Evolutionary conservation across 2,329 filamentous ascomycete species (phyloP).

Genomic region (Verticillium longisporum): DNA sequence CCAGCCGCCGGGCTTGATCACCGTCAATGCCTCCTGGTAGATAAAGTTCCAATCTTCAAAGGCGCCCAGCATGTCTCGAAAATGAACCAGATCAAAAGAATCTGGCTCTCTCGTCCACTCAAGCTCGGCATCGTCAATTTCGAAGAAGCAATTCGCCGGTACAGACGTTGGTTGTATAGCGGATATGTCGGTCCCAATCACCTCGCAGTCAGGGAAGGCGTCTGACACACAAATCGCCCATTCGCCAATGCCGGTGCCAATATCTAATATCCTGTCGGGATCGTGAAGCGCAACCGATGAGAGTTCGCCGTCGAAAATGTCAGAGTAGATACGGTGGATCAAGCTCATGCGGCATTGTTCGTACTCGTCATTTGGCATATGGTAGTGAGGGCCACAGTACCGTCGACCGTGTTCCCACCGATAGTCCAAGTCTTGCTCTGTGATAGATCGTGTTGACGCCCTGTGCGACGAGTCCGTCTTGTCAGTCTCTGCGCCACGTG

Average conservation of each 20-base stretch:
- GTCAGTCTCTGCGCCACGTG: constrained; percentile 7
- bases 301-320: constrained; percentile 37
- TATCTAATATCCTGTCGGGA: constrained; percentile 41
- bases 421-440: constrained; percentile 45
- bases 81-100: constrained; percentile 49
- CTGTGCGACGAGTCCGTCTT: constrained; percentile 15
- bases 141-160: constrained; percentile 53
- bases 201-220: constrained; percentile 44
- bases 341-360: constrained; percentile 58
- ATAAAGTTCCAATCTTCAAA: constrained; percentile 50
- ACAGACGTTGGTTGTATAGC: constrained; percentile 51
- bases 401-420: constrained; percentile 55
- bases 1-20: constrained; percentile 50
- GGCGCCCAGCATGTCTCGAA: constrained; percentile 48
- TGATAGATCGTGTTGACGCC: constrained; percentile 41
- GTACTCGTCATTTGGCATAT: constrained; percentile 59
- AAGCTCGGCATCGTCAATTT: constrained; percentile 51
- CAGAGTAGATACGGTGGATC: constrained; percentile 56
- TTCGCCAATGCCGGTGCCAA: constrained; percentile 52
- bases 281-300: constrained; percentile 34
- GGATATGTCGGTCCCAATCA: constrained; percentile 52
- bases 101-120: constrained; percentile 49
- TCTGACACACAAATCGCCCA: constrained; percentile 48
- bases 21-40: constrained; percentile 44
- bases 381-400: constrained; percentile 52